Evolutionary conservation across 2,329 filamentous ascomycete genomes (phyloP).

Genomic region (Passalora sequoiae): DNA sequence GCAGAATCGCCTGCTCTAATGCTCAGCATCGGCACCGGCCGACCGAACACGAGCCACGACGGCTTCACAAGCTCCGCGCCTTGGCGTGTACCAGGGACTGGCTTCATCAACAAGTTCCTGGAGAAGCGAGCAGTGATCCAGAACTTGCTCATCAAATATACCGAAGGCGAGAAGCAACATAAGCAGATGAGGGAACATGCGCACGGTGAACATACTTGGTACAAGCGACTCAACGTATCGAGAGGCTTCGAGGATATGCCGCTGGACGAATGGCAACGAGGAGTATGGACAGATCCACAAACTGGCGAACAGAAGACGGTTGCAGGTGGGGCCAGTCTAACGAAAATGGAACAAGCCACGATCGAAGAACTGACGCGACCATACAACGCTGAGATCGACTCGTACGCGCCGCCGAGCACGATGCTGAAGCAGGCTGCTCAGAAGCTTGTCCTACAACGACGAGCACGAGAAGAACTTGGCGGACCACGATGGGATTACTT

Average conservation of each 20-base stretch:
- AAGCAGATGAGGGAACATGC: constrained; percentile 44
- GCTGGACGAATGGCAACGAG: constrained; percentile 45
- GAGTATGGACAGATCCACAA: constrained; percentile 31
- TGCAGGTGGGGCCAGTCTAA: constrained; percentile 41
- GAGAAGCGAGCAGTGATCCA: constrained; percentile 48
- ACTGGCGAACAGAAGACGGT: constrained; percentile 21
- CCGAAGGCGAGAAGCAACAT: constrained; percentile 47
- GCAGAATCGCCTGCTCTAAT: constrained; percentile 40
- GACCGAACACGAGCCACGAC: constrained; percentile 41
- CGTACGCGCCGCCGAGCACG: constrained; percentile 42
- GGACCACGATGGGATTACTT: constrained; percentile 32
- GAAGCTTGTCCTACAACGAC: constrained; percentile 43
- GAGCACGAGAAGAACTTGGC: constrained; percentile 38
- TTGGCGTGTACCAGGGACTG: constrained; percentile 36
- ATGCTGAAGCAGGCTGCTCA: constrained; percentile 46
- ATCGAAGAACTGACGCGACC: constrained; percentile 38
- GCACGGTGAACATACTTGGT: constrained; percentile 47
- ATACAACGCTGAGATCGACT: constrained; percentile 35
- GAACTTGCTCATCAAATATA: constrained; percentile 49
- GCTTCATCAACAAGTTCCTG: constrained; percentile 42
- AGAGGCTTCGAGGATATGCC: constrained; percentile 43
- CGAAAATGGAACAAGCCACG: constrained; percentile 43
- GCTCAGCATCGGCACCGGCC: constrained; percentile 45
- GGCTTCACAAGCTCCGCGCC: constrained; percentile 45
- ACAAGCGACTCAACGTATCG: constrained; percentile 47